Percentiles rank a stretch among this genome's conserved stretches.
Evolutionary conservation across 176 grass and related monocot genomes (phyloP).

Genomic region (Oryza coarctata): DNA sequence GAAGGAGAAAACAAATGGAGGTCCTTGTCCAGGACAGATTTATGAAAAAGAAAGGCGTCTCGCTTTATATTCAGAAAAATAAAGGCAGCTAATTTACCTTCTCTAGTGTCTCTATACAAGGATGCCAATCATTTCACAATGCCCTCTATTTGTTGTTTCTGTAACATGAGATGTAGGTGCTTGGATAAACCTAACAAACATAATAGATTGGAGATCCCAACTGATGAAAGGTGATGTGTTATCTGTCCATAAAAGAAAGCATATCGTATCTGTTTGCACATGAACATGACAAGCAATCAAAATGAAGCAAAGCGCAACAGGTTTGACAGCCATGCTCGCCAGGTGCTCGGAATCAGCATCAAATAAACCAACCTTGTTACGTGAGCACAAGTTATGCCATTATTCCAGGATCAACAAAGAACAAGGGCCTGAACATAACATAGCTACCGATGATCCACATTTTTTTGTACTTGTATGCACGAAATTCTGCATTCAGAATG

Average conservation of each 20-base stretch:
- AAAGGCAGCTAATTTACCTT: not conserved
- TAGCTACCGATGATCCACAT: not conserved
- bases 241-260: not conserved
- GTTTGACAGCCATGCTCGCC: constrained; percentile 14
- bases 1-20: not conserved
- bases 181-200: not conserved
- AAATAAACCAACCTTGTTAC: constrained; percentile 19
- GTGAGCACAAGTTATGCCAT: constrained; percentile 9
- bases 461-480: not conserved
- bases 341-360: constrained; percentile 28
- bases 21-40: not conserved
- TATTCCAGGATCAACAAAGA: constrained; percentile 23
- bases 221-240: not conserved
- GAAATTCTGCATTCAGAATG: not conserved
- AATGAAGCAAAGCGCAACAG: not conserved
- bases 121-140: not conserved
- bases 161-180: not conserved
- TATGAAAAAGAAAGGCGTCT: not conserved
- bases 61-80: not conserved
- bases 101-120: not conserved
- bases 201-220: constrained; percentile 14
- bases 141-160: not conserved
- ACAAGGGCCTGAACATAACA: not conserved
- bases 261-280: constrained; percentile 8
- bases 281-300: not conserved